Percentiles rank a stretch among this genome's conserved stretches.
These are phyloP conservation scores for Candida silvicultrix DNA, from an alignment of 805 yeast species.

Conservation along the genomic window DNA sequence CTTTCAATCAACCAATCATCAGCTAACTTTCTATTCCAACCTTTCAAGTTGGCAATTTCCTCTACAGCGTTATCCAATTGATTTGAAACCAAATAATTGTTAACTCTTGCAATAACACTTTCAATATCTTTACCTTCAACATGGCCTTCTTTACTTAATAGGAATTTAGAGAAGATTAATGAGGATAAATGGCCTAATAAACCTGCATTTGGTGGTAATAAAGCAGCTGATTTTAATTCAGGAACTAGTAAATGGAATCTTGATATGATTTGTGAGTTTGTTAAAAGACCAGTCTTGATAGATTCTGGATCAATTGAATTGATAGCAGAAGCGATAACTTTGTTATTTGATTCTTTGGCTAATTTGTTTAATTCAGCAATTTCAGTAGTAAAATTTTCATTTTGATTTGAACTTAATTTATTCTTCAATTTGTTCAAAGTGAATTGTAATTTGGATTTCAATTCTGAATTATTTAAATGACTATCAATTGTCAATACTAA, in stretches of 20 bases:
- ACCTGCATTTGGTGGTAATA: conserved; percentile 95
- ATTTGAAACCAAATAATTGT: conserved; percentile 65
- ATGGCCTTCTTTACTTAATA: conserved; percentile 72
- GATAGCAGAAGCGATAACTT: conserved; percentile 43
- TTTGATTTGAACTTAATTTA: conserved; percentile 32
- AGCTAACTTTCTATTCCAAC: conserved; percentile 88
- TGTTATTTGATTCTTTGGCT: conserved; percentile 34
- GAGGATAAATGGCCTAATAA: conserved; percentile 88
- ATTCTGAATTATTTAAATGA: conserved; percentile 31
- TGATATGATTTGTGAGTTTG: conserved; percentile 22
- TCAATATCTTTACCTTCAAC: conserved; percentile 84
- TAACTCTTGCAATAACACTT: conserved; percentile 81
- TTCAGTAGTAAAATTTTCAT: conserved; percentile 26
- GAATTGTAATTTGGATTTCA: conserved; percentile 34
- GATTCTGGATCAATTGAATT: conserved; percentile 39
- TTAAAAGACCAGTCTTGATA: conserved; percentile 49
- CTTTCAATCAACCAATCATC: conserved; percentile 89
- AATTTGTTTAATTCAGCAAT: conserved; percentile 21
- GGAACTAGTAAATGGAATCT: conserved; percentile 61
- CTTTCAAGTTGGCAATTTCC: conserved; percentile 82
- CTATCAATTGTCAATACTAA: conserved; percentile 37
- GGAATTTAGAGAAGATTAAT: conserved; percentile 62
- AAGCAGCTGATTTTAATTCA: conserved; percentile 81
- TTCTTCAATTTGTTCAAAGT: conserved; percentile 37
- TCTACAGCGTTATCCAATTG: conserved; percentile 86